Evolutionary conservation across 148 eudicot species (phyloP).

Genomic region (Vaccinium corymbosum): DNA sequence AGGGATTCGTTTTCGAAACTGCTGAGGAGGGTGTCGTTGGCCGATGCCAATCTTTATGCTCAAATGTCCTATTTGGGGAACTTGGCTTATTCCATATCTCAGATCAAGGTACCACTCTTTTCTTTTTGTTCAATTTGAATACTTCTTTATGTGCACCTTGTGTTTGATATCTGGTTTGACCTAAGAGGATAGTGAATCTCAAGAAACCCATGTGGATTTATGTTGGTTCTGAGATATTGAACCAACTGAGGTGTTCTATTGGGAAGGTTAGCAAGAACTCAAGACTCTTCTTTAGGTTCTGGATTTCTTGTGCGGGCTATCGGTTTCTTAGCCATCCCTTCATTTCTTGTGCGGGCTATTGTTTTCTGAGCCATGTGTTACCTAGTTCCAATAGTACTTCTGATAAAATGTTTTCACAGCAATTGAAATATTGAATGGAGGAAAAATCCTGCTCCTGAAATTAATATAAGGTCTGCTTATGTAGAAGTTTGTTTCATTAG

Average conservation of each 20-base stretch:
- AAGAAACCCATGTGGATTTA: not conserved
- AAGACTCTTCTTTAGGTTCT: not conserved
- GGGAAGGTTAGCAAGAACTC: not conserved
- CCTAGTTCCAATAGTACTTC: not conserved
- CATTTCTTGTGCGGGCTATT: not conserved
- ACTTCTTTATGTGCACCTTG: not conserved
- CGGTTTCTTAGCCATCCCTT: not conserved
- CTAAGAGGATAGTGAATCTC: not conserved
- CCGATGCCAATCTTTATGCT: conserved; percentile 83
- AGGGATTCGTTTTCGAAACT: conserved; percentile 66
- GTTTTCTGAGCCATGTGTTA: not conserved
- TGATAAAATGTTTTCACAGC: not conserved
- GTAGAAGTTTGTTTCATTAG: not conserved
- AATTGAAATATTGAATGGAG: not conserved
- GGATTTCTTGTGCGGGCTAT: conserved; percentile 11
- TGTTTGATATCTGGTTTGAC: conserved; percentile 9
- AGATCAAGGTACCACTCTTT: conserved; percentile 58
- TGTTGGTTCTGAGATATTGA: not conserved
- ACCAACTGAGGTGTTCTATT: not conserved
- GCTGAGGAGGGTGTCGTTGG: conserved; percentile 68
- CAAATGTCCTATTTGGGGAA: conserved; percentile 80
- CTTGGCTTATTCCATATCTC: conserved; percentile 77
- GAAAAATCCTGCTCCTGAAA: conserved; percentile 11
- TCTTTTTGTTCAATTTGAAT: not conserved
- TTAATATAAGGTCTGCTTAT: not conserved